phyloP scores from a whole-genome alignment of 169 alveolate species.

The Plasmodium malariae region DNA sequence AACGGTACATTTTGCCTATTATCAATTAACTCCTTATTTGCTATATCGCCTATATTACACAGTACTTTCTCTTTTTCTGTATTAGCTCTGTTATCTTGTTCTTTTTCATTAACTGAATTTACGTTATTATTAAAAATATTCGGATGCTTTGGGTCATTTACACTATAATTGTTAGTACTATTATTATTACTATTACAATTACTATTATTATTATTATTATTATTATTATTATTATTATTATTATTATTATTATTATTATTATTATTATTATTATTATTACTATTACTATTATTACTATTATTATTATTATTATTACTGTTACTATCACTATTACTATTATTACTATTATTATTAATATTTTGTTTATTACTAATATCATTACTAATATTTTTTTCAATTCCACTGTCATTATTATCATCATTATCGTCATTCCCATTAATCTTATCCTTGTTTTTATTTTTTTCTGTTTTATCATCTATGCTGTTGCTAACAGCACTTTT shows the following conservation, averaged over 20 bases:
- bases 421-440: too few relatives aligned
- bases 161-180: background rate
- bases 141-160: background rate
- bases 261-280: background rate
- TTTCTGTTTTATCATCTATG: too few relatives aligned
- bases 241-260: background rate
- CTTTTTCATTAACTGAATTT: background rate
- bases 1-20: slow-evolving; percentile 26
- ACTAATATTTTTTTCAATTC: too few relatives aligned
- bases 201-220: background rate
- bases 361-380: background rate
- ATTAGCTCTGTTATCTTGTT: background rate
- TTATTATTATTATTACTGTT: background rate
- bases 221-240: background rate
- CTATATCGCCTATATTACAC: slow-evolving; percentile 20
- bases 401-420: too few relatives aligned
- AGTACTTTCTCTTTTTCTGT: slow-evolving; percentile 20
- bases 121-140: background rate
- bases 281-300: background rate
- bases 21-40: slow-evolving; percentile 22
- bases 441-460: too few relatives aligned
- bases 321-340: background rate
- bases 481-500: too few relatives aligned
- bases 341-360: background rate
- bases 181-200: background rate